These are phyloP conservation scores for Boletus reticuloceps DNA, from an alignment of 768 basidiomycete genomes.

Conservation along the genomic window DNA sequence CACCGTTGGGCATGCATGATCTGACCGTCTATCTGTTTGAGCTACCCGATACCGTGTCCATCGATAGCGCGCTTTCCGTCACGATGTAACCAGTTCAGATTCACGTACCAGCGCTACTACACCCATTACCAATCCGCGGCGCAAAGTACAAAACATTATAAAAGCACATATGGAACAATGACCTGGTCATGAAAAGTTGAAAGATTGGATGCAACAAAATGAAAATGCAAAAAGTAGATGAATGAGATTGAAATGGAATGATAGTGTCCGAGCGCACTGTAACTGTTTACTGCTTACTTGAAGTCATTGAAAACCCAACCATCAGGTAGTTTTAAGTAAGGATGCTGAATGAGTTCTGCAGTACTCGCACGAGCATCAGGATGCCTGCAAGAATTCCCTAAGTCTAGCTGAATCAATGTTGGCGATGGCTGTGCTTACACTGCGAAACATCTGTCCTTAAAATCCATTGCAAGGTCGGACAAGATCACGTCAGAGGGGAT, in stretches of 20 bases:
- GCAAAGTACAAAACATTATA: slow-evolving; percentile 33
- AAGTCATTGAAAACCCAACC: slow-evolving; percentile 73
- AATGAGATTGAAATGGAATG: slow-evolving; percentile 22
- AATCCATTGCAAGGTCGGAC: slow-evolving; percentile 76
- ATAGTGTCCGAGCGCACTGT: slow-evolving; percentile 14
- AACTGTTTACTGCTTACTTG: slow-evolving; percentile 19
- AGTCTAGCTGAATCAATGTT: not conserved
- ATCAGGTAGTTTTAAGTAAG: slow-evolving; percentile 68
- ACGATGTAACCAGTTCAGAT: slow-evolving; percentile 13
- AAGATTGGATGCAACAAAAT: slow-evolving; percentile 23
- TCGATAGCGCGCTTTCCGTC: not conserved
- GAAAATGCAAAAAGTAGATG: slow-evolving; percentile 27
- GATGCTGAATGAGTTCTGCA: slow-evolving; percentile 74
- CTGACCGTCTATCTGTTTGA: no score
- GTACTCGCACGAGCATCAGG: slow-evolving; percentile 83
- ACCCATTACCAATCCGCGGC: slow-evolving; percentile 26
- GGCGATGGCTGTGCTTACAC: slow-evolving; percentile 51
- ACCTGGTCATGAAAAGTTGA: slow-evolving; percentile 12
- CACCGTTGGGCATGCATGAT: no score
- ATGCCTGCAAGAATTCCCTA: slow-evolving; percentile 45
- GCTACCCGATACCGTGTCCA: not conserved
- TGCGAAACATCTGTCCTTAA: slow-evolving; percentile 85
- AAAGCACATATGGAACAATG: slow-evolving; percentile 31
- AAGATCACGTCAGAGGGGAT: slow-evolving; percentile 81
- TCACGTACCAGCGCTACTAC: slow-evolving; percentile 33